phyloP scores from a whole-genome alignment of 164 flowering plant genomes.

The Aristolochia californica region DNA sequence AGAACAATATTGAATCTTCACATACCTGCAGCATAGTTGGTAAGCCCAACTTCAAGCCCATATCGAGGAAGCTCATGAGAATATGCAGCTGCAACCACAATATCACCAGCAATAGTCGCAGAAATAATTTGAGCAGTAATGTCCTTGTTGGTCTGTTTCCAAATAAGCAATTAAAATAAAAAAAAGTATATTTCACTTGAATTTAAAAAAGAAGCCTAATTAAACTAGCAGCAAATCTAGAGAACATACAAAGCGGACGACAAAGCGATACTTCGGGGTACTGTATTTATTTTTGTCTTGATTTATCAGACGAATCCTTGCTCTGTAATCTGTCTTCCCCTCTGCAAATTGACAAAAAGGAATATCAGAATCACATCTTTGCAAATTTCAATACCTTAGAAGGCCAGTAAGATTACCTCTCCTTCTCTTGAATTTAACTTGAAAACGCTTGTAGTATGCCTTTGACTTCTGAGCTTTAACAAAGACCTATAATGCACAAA shows the following conservation, averaged over 20 bases:
- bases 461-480: constrained; percentile 39
- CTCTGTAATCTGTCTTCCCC: constrained; percentile 91
- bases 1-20: background rate
- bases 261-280: constrained; percentile 81
- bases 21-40: constrained; percentile 90
- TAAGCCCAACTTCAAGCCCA: constrained; percentile 86
- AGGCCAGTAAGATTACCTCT: constrained; percentile 18
- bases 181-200: background rate
- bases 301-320: constrained; percentile 73
- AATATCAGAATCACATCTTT: background rate
- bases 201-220: background rate
- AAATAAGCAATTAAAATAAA: constrained; percentile 20
- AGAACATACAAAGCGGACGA: constrained; percentile 68
- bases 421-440: constrained; percentile 47
- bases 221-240: background rate
- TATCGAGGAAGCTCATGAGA: constrained; percentile 73
- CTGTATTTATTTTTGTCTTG: constrained; percentile 94
- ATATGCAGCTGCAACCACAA: constrained; percentile 76
- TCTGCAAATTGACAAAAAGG: constrained; percentile 20
- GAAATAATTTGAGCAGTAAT: constrained; percentile 65
- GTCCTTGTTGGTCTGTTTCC: constrained; percentile 68
- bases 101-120: constrained; percentile 80
- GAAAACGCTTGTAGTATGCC: constrained; percentile 43
- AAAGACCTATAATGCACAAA: constrained; percentile 23
- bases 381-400: background rate